Base-by-base conservation (phyloP, 2,329 filamentous ascomycete species). In the Xylaria sp. region DNA sequence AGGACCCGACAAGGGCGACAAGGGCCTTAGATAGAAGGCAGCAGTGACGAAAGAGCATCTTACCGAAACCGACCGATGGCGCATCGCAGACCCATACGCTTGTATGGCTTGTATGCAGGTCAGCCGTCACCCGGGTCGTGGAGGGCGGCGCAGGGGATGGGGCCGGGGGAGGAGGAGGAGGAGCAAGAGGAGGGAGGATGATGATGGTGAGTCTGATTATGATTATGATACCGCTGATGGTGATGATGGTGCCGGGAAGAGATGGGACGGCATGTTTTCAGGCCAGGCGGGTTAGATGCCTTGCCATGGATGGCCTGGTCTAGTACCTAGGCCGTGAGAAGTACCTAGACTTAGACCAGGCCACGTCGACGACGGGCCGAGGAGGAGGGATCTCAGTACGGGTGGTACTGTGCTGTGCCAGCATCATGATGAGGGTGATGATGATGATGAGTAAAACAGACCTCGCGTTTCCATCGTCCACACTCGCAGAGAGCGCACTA, bases 21-120 rank as follows among this genome's bases (percentile, higher is more conserved):
- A 68, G 69, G 68, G 70, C 66, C 62, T 70, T 65, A 71, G 71
- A 66, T 56, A 69, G 71, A 71, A 76, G 74, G 76, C 75, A 76
- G 64, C 74, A 78, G 72, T 75, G 71, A 76, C 74, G 69, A 74
- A 66, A 73, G 69, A 73, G 71, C 74, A 74, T 69, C 73, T 77
- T 71, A 75, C 76, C 72, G 73, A 74, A 76, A 75, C 71, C 55
- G 70, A 72, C 56, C 58, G 56, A 69, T 71, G 70, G 71, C 51
- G 66, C 51, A 63, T 63, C 64, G 18, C 46, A 59, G 70, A 67
- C 70, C 62, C 67, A 62, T 71, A 62, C 48, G 62, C 56, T 58
- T 62, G 69, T 64, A 68, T 72, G 71, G 62, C 56, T 58, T 62
- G 69, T 64, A 68, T 72, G 71, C 69, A 72, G 71, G 71, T 67